These are phyloP conservation scores for Penicillium sp. DNA, from an alignment of 2,329 filamentous ascomycete genomes.

Conservation along the genomic window DNA sequence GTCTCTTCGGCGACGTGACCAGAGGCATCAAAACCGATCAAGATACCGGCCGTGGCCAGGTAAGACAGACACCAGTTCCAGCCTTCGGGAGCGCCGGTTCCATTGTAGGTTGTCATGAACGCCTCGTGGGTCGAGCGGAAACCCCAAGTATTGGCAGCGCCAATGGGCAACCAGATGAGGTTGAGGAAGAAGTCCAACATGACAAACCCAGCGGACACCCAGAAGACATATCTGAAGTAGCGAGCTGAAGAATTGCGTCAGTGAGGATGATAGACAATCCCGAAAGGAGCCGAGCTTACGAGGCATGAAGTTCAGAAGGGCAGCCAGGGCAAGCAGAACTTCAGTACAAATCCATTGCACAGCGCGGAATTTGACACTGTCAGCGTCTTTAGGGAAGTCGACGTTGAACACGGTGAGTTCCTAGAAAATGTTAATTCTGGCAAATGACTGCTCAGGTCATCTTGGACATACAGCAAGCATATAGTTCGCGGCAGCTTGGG, in stretches of 20 bases:
- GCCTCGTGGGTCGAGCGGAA: conserved; percentile 61
- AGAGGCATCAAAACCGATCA: conserved; percentile 63
- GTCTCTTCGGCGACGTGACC: conserved; percentile 64
- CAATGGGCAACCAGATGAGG: conserved; percentile 63
- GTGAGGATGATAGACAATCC: neutral
- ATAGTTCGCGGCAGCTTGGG: conserved; percentile 54
- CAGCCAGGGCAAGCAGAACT: conserved; percentile 52
- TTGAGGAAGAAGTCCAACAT: conserved; percentile 61
- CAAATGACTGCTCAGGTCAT: neutral
- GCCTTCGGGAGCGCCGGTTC: conserved; percentile 55
- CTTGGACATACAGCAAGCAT: conserved; percentile 50
- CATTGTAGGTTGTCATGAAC: conserved; percentile 63
- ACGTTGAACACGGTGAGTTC: conserved; percentile 60
- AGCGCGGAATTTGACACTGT: conserved; percentile 58
- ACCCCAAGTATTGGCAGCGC: conserved; percentile 55
- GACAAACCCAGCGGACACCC: conserved; percentile 52
- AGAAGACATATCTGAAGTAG: conserved; percentile 46
- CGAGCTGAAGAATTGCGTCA: conserved; percentile 16
- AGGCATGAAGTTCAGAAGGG: conserved; percentile 52
- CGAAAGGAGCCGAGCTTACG: conserved; percentile 37
- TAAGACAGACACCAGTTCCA: conserved; percentile 67
- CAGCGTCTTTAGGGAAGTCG: conserved; percentile 55
- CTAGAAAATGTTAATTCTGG: conserved; percentile 29
- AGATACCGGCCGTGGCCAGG: conserved; percentile 60
- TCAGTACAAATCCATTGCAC: conserved; percentile 63